Evolutionary conservation across 2,329 filamentous ascomycete genomes (phyloP), one percentile per base, ranked within the genome.

Genomic region (Aspergillus ruber): DNA sequence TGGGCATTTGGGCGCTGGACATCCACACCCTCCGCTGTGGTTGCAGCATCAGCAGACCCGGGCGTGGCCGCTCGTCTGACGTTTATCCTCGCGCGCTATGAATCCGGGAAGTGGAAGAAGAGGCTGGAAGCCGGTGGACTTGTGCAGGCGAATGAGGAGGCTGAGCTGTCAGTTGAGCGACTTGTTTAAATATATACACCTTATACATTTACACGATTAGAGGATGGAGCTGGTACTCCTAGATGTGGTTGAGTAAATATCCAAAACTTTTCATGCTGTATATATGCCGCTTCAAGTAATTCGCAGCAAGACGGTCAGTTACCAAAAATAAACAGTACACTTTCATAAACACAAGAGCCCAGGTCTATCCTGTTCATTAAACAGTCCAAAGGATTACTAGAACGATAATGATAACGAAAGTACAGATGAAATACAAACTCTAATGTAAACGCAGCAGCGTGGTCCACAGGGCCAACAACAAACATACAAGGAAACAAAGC

Each of bases 1-100:
- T 98, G 93, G 93, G 93, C 93, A 0, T 98, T 98, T 70, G 90
- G 90, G 0, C 80, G 93, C 25, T 98, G 93, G 91, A 95, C 83
- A 0, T 95, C 91, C 62, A 94, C 90, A 1, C 76, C 80, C 5
- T 67, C 64, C 2, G 54, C 58, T 1, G 71, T 83, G 15, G 60
- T 64, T 21, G 58, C 61, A 1, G 58, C 65, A 44, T 57, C 56
- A 2, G 59, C 63, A 3, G 64, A 66, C 21, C 53, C 61, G 4
- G 46, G 56, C 33, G 61, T 64, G 21, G 55, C 71, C 18, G 63
- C 71, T 18, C 56, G 69, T 33, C 56, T 77, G 48, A 76, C 74
- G 0, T 60, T 76, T 29, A 73, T 77, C 12, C 57, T 75, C 32
- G 74, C 74, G 2, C 61, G 73, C 44, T 69, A 71, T 46, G 73